phyloP scores from a whole-genome alignment of 352 stramenopile species.

The Globisporangium paddicum region DNA sequence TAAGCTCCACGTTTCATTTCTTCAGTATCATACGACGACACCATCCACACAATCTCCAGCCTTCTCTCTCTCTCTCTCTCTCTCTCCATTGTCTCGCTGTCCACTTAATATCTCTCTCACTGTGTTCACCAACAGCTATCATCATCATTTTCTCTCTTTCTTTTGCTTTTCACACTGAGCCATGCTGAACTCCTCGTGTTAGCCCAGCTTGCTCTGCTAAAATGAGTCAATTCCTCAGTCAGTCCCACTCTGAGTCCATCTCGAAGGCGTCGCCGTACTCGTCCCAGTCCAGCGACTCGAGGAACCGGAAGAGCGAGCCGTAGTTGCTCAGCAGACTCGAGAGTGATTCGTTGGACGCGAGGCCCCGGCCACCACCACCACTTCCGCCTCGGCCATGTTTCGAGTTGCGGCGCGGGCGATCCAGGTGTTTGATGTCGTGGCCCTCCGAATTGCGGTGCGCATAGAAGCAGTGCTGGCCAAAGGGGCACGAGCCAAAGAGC shows the following conservation, averaged over 20 bases:
- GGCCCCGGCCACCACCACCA: conserved; percentile 7
- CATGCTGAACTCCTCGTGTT: neutral
- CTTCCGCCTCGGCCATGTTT: conserved; percentile 11
- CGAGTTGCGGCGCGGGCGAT: conserved; percentile 25
- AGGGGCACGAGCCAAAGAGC: conserved; percentile 59
- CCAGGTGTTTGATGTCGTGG: conserved; percentile 60
- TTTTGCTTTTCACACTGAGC: neutral
- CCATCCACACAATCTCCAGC: neutral
- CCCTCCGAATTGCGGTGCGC: conserved; percentile 56
- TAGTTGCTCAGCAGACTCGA: conserved; percentile 55
- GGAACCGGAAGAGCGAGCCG: conserved; percentile 57
- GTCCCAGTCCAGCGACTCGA: conserved; percentile 58
- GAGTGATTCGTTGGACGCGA: conserved; percentile 18
- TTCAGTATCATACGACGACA: neutral
- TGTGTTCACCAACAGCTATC: neutral
- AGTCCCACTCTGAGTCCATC: conserved; percentile 2
- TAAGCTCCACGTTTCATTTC: neutral
- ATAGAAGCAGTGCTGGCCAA: conserved; percentile 74
- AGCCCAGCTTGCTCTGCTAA: no score
- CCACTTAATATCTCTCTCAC: no score
- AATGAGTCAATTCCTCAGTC: neutral
- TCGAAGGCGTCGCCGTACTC: conserved; percentile 24
- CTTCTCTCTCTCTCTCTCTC: neutral
- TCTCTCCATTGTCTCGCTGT: neutral
- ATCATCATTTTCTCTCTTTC: neutral